Conservation (phyloP, 1,284 basidiomycete genomes). For the Trametes hirsuta region DNA sequence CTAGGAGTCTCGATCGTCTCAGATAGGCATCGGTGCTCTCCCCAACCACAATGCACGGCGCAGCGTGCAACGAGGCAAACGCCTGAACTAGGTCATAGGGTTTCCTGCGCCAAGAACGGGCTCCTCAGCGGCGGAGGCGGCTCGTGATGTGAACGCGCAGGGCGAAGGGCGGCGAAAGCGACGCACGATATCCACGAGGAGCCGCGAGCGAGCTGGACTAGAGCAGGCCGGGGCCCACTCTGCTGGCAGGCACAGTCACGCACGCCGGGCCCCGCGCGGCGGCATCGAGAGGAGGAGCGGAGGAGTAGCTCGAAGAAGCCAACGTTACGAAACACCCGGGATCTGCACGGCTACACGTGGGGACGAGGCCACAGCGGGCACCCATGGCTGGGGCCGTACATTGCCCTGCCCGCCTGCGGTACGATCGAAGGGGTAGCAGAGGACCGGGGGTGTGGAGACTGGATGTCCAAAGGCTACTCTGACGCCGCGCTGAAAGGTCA, state of each 20-base stretch:
- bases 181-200: constrained; percentile 23
- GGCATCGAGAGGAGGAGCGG: constrained; percentile 7
- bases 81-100: constrained; percentile 18
- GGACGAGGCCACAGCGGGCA: constrained; percentile 13
- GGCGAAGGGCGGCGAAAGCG: constrained; percentile 18
- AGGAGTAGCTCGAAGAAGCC: constrained; percentile 9
- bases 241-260: constrained; percentile 4
- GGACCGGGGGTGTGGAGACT: constrained; percentile 23
- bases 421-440: constrained; percentile 20
- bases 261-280: constrained; percentile 9
- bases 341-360: constrained; percentile 15
- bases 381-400: constrained; percentile 2
- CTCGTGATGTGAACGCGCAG: constrained; percentile 7
- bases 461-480: constrained; percentile 4
- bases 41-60: constrained; percentile 11
- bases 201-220: constrained; percentile 4
- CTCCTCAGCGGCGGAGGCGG: constrained; percentile 7
- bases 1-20: constrained; percentile 11
- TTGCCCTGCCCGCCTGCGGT: constrained; percentile 7
- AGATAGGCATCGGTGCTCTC: constrained; percentile 8
- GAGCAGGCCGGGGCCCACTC: constrained; percentile 11
- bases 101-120: constrained; percentile 13
- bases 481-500: constrained; percentile 17
- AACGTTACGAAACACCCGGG: constrained; percentile 15
- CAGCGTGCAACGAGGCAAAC: constrained; percentile 17